phyloP scores from a whole-genome alignment of 257 asterid species.

The Solanum dulcamara region DNA sequence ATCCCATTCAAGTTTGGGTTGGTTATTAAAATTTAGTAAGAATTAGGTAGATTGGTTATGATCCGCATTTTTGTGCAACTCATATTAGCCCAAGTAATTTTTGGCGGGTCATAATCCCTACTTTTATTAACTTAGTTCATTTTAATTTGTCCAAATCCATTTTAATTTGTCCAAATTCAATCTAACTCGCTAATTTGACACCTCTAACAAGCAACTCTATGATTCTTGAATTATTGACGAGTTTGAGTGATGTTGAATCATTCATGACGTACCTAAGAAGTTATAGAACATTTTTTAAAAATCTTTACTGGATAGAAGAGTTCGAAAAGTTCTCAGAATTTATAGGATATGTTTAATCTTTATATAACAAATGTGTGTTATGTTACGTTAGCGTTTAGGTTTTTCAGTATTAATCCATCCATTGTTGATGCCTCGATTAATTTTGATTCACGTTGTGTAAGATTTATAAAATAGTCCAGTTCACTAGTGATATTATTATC shows the following conservation, averaged over 20 bases:
- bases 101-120: accelerated
- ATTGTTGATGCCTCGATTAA: not conserved
- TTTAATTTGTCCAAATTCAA: not conserved
- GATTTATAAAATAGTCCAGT: not conserved
- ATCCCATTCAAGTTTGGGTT: not conserved
- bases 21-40: not conserved
- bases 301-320: not conserved
- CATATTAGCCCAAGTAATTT: too few species aligned
- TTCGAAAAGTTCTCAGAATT: not conserved
- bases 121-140: not conserved
- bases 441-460: not conserved
- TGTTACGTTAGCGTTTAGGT: not conserved
- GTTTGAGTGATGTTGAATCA: not conserved
- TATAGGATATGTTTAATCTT: not conserved
- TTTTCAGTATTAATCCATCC: not conserved
- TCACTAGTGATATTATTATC: not conserved
- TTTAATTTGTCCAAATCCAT: not conserved
- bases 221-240: not conserved
- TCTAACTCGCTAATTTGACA: not conserved
- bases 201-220: not conserved
- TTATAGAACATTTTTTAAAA: not conserved
- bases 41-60: not conserved
- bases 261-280: not conserved
- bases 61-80: too few species aligned
- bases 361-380: not conserved